A percentile compares a stretch with the other conserved stretches of the same genome.
Evolutionary conservation across 1,139 yeast species (phyloP).

Genomic region (Candida sanyaensis): DNA sequence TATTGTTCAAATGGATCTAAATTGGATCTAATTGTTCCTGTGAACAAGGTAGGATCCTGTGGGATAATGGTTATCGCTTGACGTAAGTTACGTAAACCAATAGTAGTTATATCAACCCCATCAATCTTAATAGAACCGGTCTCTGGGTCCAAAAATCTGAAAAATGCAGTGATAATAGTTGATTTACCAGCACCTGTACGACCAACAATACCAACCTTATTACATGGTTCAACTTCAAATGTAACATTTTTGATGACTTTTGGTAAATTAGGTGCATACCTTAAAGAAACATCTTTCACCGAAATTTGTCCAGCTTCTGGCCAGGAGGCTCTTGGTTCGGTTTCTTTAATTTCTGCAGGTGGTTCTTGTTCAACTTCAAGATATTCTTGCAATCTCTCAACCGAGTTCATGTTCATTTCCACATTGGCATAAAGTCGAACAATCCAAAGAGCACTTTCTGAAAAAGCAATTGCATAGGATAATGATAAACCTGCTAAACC

Average conservation of each 20-base stretch:
- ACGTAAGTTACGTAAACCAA: constrained; percentile 81
- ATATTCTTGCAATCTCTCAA: constrained; percentile 86
- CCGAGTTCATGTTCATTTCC: constrained; percentile 97
- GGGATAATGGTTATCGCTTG: constrained; percentile 88
- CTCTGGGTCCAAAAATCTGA: constrained; percentile 90
- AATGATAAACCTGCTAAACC: constrained; percentile 96
- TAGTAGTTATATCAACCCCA: constrained; percentile 79
- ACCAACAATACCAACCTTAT: constrained; percentile 93
- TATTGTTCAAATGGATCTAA: constrained; percentile 74
- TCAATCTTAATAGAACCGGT: constrained; percentile 81
- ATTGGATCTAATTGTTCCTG: constrained; percentile 81
- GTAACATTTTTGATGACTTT: constrained; percentile 85
- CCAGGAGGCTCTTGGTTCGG: constrained; percentile 79
- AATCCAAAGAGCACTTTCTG: constrained; percentile 88
- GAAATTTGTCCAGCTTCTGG: constrained; percentile 80
- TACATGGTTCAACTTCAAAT: constrained; percentile 76
- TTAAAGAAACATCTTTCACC: constrained; percentile 73
- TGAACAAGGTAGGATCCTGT: constrained; percentile 88
- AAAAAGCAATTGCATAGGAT: constrained; percentile 87
- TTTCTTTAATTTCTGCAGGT: constrained; percentile 62
- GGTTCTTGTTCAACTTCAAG: constrained; percentile 85
- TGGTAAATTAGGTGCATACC: constrained; percentile 89
- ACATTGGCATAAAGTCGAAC: constrained; percentile 85
- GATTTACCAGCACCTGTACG: constrained; percentile 99
- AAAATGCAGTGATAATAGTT: constrained; percentile 91